phyloP scores from a whole-genome alignment of 495 filamentous ascomycete genomes.

The Hypoxylon crocopeplum region DNA sequence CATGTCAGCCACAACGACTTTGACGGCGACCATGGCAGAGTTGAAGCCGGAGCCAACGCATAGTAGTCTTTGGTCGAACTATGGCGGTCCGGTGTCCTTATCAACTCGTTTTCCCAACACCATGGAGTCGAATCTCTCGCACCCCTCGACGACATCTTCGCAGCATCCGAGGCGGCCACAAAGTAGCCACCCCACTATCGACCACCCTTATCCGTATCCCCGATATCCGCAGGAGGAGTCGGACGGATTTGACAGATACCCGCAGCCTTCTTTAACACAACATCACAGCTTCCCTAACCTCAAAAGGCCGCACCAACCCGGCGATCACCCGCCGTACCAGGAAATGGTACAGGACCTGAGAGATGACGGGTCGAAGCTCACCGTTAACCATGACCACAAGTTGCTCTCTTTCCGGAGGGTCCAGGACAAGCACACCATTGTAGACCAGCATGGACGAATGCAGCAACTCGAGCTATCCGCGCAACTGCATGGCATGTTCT shows the following conservation, averaged over 20 bases:
- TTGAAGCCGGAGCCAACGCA: conserved; percentile 59
- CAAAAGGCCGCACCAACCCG: conserved; percentile 54
- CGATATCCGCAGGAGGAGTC: conserved; percentile 52
- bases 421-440: conserved; percentile 62
- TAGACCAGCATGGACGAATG: conserved; percentile 61
- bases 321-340: conserved; percentile 54
- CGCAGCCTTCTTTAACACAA: conserved; percentile 53
- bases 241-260: conserved; percentile 54
- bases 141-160: conserved; percentile 46
- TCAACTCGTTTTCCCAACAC: conserved; percentile 51
- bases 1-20: conserved; percentile 62
- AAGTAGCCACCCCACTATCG: conserved; percentile 45
- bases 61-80: conserved; percentile 58
- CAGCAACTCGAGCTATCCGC: conserved; percentile 71
- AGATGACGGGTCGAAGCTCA: conserved; percentile 59
- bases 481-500: conserved; percentile 96
- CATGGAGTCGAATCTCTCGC: conserved; percentile 50
- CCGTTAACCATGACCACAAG: conserved; percentile 63
- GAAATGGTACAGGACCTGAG: conserved; percentile 62
- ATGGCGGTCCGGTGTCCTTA: conserved; percentile 57
- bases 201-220: conserved; percentile 52
- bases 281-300: conserved; percentile 62
- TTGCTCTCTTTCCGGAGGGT: conserved; percentile 60
- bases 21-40: conserved; percentile 62
- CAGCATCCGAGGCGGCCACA: conserved; percentile 54